These are phyloP conservation scores for Phytophthora brassicae DNA, from an alignment of 352 stramenopile species.

Conservation along the genomic window DNA sequence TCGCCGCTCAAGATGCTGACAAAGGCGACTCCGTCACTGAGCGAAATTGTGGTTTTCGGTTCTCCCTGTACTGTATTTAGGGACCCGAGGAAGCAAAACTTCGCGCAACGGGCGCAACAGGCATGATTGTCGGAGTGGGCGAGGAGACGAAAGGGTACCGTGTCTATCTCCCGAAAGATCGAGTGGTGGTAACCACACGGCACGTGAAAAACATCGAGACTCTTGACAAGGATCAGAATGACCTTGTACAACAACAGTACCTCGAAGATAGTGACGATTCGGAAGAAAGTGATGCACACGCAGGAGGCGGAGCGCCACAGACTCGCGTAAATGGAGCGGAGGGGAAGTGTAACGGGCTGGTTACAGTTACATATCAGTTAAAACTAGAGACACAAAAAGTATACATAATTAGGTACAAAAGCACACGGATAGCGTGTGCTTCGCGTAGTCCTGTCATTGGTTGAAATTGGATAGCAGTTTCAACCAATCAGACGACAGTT, in stretches of 20 bases:
- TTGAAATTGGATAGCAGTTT: no score
- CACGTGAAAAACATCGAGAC: background rate
- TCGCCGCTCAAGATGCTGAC: background rate
- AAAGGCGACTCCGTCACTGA: background rate
- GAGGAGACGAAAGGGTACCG: background rate
- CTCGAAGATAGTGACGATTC: background rate
- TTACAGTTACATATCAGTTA: no score
- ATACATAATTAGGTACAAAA: no score
- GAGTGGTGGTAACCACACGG: background rate
- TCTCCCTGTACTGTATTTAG: background rate
- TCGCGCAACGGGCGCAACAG: background rate
- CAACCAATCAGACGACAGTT: no score
- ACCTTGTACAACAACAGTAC: background rate
- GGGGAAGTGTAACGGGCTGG: no score
- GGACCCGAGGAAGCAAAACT: background rate
- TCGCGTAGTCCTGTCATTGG: no score
- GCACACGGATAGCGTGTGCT: no score
- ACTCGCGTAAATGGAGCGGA: no score
- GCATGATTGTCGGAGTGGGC: background rate
- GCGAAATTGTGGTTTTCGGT: background rate
- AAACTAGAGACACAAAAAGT: no score
- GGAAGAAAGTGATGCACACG: no score
- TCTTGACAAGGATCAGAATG: background rate
- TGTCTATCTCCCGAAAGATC: background rate
- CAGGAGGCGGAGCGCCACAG: no score